These are phyloP conservation scores for Zopfochytrium polystomum DNA, from an alignment of 371 early-diverging fungal genomes.

Conservation along the genomic window DNA sequence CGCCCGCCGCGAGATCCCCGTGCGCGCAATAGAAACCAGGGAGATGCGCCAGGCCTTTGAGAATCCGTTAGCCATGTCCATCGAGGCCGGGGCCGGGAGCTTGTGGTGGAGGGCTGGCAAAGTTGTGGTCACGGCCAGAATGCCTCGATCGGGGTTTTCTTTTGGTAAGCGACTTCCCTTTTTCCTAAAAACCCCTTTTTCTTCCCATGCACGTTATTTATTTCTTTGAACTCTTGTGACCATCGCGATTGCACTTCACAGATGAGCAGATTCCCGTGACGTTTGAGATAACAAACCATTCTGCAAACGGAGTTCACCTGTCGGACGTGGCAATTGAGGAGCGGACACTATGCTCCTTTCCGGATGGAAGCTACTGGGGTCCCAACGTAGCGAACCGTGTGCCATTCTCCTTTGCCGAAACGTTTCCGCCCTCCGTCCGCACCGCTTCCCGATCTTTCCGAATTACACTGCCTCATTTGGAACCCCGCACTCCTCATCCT, in stretches of 20 bases:
- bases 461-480: constrained; percentile 9
- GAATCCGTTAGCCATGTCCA: constrained; percentile 9
- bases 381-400: constrained; percentile 7
- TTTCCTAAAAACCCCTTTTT: constrained; percentile 1
- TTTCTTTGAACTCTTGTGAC: not conserved
- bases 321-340: constrained; percentile 23
- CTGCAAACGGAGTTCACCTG: constrained; percentile 1
- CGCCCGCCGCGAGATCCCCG: constrained; percentile 18
- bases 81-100: constrained; percentile 7
- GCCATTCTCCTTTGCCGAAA: constrained; percentile 14
- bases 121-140: constrained; percentile 11
- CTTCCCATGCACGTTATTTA: not conserved
- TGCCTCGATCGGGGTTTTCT: constrained; percentile 14
- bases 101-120: not conserved
- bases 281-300: constrained; percentile 15
- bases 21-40: constrained; percentile 16
- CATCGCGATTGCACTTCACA: no score
- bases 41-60: constrained; percentile 11
- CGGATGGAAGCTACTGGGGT: constrained; percentile 16
- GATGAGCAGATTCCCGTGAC: constrained; percentile 27
- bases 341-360: constrained; percentile 9
- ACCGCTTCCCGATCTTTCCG: constrained; percentile 9
- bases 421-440: constrained; percentile 5
- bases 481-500: constrained; percentile 20
- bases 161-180: constrained; percentile 17